Conservation (phyloP, 2,329 filamentous ascomycete genomes). For the Metarhizium anisopliae region DNA sequence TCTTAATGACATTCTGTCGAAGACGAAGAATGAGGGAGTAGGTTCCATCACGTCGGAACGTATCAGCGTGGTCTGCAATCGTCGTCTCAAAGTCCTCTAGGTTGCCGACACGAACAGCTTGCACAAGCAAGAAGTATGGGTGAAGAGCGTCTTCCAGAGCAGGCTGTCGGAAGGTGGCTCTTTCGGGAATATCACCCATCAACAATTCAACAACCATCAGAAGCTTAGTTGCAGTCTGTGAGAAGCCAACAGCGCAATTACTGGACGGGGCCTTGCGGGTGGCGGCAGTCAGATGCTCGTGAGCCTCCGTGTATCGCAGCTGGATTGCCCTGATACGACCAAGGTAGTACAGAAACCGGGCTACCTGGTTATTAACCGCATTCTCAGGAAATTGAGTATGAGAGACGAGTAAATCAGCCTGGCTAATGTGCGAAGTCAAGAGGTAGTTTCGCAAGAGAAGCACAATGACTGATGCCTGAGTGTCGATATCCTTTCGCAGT, state of each 20-base stretch:
- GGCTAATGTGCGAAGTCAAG: slow-evolving; percentile 89
- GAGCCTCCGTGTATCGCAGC: slow-evolving; percentile 91
- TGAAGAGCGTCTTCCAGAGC: slow-evolving; percentile 79
- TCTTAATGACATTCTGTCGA: slow-evolving; percentile 98
- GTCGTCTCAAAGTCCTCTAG: slow-evolving; percentile 85
- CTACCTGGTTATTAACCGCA: slow-evolving; percentile 96
- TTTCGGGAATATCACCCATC: slow-evolving; percentile 97
- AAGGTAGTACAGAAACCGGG: slow-evolving; percentile 93
- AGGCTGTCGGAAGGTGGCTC: slow-evolving; percentile 84
- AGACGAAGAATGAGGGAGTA: slow-evolving; percentile 93
- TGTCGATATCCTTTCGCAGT: slow-evolving; percentile 91
- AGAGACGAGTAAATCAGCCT: slow-evolving; percentile 90
- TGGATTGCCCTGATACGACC: slow-evolving; percentile 95
- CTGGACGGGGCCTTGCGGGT: slow-evolving; percentile 92
- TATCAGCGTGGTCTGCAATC: slow-evolving; percentile 70
- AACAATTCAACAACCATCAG: slow-evolving; percentile 90
- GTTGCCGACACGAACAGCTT: slow-evolving; percentile 93
- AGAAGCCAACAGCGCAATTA: slow-evolving; percentile 83
- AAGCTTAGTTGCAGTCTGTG: slow-evolving; percentile 94
- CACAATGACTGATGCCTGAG: slow-evolving; percentile 93
- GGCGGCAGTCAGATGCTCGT: slow-evolving; percentile 85
- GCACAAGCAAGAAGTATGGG: slow-evolving; percentile 89
- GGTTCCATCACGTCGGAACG: slow-evolving; percentile 87
- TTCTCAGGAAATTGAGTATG: slow-evolving; percentile 93
- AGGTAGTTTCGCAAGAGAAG: slow-evolving; percentile 93